phyloP scores from a whole-genome alignment of 495 filamentous ascomycete species.

The Durotheca rogersii region DNA sequence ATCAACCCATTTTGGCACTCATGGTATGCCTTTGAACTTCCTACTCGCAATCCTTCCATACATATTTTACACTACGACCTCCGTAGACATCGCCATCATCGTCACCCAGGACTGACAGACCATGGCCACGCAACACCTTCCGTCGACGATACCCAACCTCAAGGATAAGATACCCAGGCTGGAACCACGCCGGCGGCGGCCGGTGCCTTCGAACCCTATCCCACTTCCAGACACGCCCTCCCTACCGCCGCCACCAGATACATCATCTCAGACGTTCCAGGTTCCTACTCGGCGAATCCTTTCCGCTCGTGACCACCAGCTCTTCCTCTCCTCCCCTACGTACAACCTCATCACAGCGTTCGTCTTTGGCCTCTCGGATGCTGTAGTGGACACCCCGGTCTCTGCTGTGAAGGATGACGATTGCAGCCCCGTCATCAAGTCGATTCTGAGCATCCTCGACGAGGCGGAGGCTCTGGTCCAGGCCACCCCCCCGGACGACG shows the following conservation, averaged over 20 bases:
- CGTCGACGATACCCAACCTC: slow-evolving; percentile 54
- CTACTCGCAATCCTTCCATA: too few relatives aligned
- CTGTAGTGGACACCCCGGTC: slow-evolving; percentile 72
- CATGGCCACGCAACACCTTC: slow-evolving; percentile 31
- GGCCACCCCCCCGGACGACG: slow-evolving; percentile 74
- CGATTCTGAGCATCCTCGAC: slow-evolving; percentile 70
- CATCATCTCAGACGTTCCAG: slow-evolving; percentile 60
- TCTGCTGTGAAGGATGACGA: slow-evolving; percentile 60
- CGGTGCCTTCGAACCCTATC: slow-evolving; percentile 56
- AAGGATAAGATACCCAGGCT: slow-evolving; percentile 67
- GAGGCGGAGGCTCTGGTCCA: slow-evolving; percentile 61
- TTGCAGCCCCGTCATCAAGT: slow-evolving; percentile 56
- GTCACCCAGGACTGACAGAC: not conserved
- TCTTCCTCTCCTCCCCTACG: slow-evolving; percentile 77
- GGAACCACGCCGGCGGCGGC: slow-evolving; percentile 59
- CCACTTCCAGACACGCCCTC: slow-evolving; percentile 70
- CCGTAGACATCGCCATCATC: not conserved
- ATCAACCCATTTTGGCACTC: too few relatives aligned
- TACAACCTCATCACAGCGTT: slow-evolving; percentile 78
- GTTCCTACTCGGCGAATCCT: slow-evolving; percentile 76
- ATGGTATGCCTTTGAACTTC: too few relatives aligned
- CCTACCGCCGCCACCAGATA: slow-evolving; percentile 68
- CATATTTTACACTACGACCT: too few relatives aligned
- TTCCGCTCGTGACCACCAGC: slow-evolving; percentile 72
- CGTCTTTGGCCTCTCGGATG: slow-evolving; percentile 81